Base-by-base conservation (phyloP, 495 filamentous ascomycete genomes). In the Annulohypoxylon nitens region DNA sequence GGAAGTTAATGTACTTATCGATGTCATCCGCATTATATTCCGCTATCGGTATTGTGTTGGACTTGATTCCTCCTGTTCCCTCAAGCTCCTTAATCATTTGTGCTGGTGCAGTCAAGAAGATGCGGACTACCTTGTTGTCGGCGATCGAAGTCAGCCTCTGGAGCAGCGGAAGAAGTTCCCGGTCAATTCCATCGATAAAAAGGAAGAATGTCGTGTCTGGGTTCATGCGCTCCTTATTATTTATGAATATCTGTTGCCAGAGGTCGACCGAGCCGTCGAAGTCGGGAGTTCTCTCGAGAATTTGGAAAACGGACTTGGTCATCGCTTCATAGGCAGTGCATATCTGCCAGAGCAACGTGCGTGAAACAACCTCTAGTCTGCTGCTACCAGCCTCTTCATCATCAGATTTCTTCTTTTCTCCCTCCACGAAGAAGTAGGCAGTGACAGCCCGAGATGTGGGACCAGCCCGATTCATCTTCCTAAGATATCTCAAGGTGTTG, bases 401-500 rank as follows among this genome's bases (percentile, higher is more conserved):
- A 1, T 78, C 74, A 23, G 64, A 39, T 58, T 78, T 78, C 54
- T 76, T 81, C 48, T 78, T 78, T 25, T 82, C 81, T n/a, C 76
- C 78, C 23, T 83, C 81, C 33, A 81, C 70, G 48, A 83, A 83
- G 64, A 81, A 83, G 59, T 81, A 83, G 8, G 74, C 80, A 0
- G 76, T 70, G 25, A 81, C 73, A 0, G 68, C 74, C 3, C 81
- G 70, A 37, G 78, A 76, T 1, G 75, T 76, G 4, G 80, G 79
- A 3, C 69, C 75, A 4, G 76, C 75, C n/a, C 70, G 65, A 5
- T 63, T 78, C 23, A 75, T 71, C 20, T 76, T 78, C 53, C 78
- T 77, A 0, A 83, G 69, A 14, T 70, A 69, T 50, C 73, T 76
- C 41, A 83, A 70, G n/a, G 81, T 78, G 1, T 81, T 81, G 26